Base-by-base conservation (phyloP, 106 monocot genomes). In the Ottelia alismoides region DNA sequence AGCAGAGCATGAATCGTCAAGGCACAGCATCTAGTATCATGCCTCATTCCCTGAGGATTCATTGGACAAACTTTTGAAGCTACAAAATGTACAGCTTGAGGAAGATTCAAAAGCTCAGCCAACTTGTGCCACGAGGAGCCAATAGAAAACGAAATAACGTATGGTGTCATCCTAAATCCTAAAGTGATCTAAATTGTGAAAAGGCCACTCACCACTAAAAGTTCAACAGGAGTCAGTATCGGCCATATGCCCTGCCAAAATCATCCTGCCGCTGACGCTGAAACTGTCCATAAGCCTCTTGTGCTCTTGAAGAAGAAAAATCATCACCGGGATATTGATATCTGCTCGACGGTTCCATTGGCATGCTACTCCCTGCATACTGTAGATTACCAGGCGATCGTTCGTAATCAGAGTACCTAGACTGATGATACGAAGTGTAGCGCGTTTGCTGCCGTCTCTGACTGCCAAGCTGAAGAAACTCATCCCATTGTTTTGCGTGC, bases 401-500 rank as follows among this genome's bases (percentile, higher is more conserved):
- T 25, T 82, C 78, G 47, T 72, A 72, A 52, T 81, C 84, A 5
- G 71, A 21, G 31, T 74, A 75, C 51, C 65, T 44, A 4, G 62
- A 22, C 29, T 77, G 83, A 50, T 63, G 55, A 60, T 81, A 84
- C 43, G 83, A 61, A 55, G 51, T 72, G 44, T 64, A 56, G 4
- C 22, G 58, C 27, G 65, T 63, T 29, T 78, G 75, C 56, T 74
- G 78, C 28, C 19, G 65, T 65, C 72, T 74, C 62, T 77, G 72
- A 20, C 57, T 55, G 45, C 76, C 76, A 24, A 72, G 46, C 43
- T 66, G 89, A 49, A 79, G 65, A 75, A 98, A 90, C 30, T 83
- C 84, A 56, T 98, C 75, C 89, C 98, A 90, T 65, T 83, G 74
- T 19, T 67, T 89, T 45, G 60, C 22, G 22, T 90, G 98, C 64